Evolutionary conservation across 257 asterid genomes (phyloP).

Genomic region (Gardenia jasminoides): DNA sequence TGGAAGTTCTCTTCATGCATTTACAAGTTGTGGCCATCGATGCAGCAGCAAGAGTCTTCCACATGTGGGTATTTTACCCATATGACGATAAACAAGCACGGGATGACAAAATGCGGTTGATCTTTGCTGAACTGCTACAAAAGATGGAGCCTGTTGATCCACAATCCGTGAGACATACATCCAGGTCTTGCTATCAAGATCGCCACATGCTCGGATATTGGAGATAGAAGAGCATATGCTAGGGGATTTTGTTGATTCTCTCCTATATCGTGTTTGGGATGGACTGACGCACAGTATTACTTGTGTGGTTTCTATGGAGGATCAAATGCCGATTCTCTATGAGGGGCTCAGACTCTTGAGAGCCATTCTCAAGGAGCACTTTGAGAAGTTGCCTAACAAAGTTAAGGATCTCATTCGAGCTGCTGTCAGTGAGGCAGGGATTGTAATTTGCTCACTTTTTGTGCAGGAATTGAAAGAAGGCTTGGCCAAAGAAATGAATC

Average conservation of each 20-base stretch:
- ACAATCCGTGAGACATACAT: neutral
- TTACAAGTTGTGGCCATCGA: neutral
- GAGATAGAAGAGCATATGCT: neutral
- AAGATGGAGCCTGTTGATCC: neutral
- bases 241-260: conserved; percentile 3
- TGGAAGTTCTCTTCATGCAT: neutral
- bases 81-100: no score
- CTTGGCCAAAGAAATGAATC: neutral
- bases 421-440: conserved; percentile 2
- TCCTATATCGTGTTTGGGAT: neutral
- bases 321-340: neutral
- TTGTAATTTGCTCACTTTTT: neutral
- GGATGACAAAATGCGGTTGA: neutral
- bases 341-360: conserved; percentile 5
- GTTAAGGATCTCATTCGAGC: neutral
- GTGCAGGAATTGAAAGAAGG: neutral
- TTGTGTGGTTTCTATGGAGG: neutral
- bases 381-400: neutral
- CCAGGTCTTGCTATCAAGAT: neutral
- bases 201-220: neutral
- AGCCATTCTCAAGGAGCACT: neutral
- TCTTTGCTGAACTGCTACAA: neutral
- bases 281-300: neutral
- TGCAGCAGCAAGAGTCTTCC: neutral
- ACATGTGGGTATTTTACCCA: no score